Conservation (phyloP, 164 flowering plant species). For the Sextonia rubra region DNA sequence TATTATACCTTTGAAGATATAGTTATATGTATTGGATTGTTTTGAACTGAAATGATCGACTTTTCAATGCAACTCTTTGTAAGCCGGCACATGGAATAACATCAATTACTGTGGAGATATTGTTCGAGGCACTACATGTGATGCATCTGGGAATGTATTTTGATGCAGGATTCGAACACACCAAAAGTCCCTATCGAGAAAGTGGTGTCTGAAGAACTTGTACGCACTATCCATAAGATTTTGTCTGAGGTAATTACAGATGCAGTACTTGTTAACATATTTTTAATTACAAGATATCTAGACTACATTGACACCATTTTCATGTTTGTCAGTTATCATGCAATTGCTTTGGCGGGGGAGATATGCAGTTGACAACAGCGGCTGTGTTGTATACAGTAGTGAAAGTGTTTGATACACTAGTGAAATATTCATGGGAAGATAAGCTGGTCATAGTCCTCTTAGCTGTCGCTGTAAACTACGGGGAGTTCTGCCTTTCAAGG, state of each 20-base stretch:
- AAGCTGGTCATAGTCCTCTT: constrained; percentile 45
- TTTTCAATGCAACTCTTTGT: too few species aligned
- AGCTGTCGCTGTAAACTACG: constrained; percentile 39
- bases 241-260: constrained; percentile 50
- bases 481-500: constrained; percentile 46
- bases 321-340: constrained; percentile 40
- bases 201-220: constrained; percentile 38
- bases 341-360: constrained; percentile 54
- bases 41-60: too few species aligned
- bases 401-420: constrained; percentile 37
- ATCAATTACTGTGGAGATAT: too few species aligned
- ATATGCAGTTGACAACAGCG: constrained; percentile 43
- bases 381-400: constrained; percentile 41
- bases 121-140: too few species aligned
- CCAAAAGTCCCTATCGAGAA: constrained; percentile 27
- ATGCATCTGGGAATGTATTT: too few species aligned
- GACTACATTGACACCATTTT: too few species aligned
- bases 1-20: too few species aligned
- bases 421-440: constrained; percentile 44
- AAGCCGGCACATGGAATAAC: too few species aligned
- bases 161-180: constrained; percentile 17
- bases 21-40: too few species aligned
- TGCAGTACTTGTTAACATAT: too few species aligned
- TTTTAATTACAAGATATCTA: too few species aligned
- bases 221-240: constrained; percentile 35